Base-by-base conservation (phyloP, 2,329 filamentous ascomycete genomes). In the Didymella sp. region DNA sequence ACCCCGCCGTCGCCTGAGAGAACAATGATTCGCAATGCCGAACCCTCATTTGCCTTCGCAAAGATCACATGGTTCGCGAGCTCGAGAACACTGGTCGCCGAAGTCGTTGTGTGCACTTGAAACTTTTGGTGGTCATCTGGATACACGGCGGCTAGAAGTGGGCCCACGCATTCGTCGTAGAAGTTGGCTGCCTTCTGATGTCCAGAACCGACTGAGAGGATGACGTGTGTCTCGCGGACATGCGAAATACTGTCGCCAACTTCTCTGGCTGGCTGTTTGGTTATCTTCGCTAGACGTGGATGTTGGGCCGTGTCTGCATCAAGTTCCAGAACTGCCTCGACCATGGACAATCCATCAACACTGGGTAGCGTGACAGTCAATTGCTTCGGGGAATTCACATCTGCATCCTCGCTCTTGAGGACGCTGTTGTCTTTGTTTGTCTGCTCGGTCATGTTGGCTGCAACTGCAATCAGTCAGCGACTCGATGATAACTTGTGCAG, bases 1-100 rank as follows among this genome's bases (percentile, higher is more conserved):
- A 96, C 76, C 6, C 92, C 94, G 13, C 94, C 94, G 73, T 98
- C 94, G 6, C 94, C 94, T 45, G 90, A 94, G 5, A 97, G 81
- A 12, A 98, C 82, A 27, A 97, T 77, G 24, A 97, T 81, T 0
- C 87, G 69, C 2, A 75, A 56, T 0, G 37, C 27, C 2, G 35
- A 58, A 7, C 72, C 72, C 87, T 69, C 51, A 54, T 80, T 80
- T 13, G 85, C 85, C 33, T 72, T 70, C 2, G 79, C 77, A 12
- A 85, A 75, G 59, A 88, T 77, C 21, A 74, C 68, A 35, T 71
- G 64, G 47, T 68, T 77, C 0, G 89, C 85, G 50, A 96, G 85
- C 1, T 89, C 79, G 6, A 81, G 79, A 37, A 97, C 83, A 12
- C 85, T 90, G 2, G 85, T 77, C 0, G 83, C 78, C 27, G 84